Base-by-base conservation (phyloP, 805 yeast genomes). In the Barnettozyma sp. region DNA sequence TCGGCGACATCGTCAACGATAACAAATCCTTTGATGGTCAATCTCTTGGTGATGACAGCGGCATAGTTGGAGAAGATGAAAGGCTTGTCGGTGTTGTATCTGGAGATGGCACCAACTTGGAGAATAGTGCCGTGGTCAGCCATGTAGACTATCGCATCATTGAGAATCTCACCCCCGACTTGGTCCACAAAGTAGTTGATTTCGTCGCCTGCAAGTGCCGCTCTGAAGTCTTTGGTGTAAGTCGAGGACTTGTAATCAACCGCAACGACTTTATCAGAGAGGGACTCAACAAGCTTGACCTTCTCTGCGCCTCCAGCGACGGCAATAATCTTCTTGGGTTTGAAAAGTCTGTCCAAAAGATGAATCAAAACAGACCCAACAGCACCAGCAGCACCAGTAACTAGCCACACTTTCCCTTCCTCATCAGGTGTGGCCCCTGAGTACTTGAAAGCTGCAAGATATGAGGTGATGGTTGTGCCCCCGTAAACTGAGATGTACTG, bases 351-450 rank as follows among this genome's bases (percentile, higher is more conserved):
- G 41, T 73, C 60, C 27, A 82, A 78, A 10, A 78, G 51, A 52
- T 77, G 83, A 15, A 76, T 71, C 32, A 64, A 71, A 32, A 67
- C 57, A 18, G 74, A 66, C 11, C 85, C 85, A n/a, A 79, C 78
- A n/a, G 83, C 82, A 41, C 86, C 86, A 7, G 79, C 70, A 11
- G 85, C 85, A 39, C 82, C 84, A 14, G 78, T 70, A 30, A 78
- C 60, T 30, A 76, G 56, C 44, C 73, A 62, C 7, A 66, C 60
- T 48, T 76, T 75, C 12, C 55, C 60, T 20, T 53, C 54, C 19
- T 56, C 60, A 17, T 64, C 65, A 15, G 58, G 61, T 36, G 58
- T 51, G 38, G 75, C 54, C 30, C 65, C 56, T n/a, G 76, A 77
- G 37, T 73, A 65, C 26, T 66, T 65, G 40, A 52, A 58, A 38